Percentiles rank a stretch among this genome's conserved stretches.
Evolutionary conservation across 2,329 filamentous ascomycete genomes (phyloP).

Genomic region (Colletotrichum tamarilloi): DNA sequence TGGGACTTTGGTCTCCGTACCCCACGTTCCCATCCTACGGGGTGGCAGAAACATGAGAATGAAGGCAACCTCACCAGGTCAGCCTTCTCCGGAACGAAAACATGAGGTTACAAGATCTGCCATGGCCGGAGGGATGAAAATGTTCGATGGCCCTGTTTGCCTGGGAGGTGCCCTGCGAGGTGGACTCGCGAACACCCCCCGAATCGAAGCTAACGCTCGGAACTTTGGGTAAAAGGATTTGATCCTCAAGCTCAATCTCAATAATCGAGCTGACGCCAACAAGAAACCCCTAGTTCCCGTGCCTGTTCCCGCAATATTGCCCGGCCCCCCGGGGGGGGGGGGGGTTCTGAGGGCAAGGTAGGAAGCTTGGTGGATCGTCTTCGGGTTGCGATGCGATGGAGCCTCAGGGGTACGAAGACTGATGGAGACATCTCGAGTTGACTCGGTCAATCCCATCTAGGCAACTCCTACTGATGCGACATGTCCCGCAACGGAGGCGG

Average conservation of each 20-base stretch:
- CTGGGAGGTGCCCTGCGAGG: background rate
- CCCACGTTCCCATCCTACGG: background rate
- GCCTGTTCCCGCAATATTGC: background rate
- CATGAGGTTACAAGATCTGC: background rate
- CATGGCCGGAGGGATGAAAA: background rate
- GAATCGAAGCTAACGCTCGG: background rate
- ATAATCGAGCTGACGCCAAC: background rate
- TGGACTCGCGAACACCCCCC: background rate
- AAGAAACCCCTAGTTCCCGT: background rate
- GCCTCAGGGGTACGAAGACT: too few relatives aligned
- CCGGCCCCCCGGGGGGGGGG: too few relatives aligned
- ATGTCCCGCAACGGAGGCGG: background rate
- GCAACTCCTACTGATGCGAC: too few relatives aligned
- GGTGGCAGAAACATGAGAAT: background rate
- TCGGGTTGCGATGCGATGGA: background rate
- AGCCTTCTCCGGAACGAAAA: background rate
- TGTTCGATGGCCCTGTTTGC: background rate
- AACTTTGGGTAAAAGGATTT: background rate
- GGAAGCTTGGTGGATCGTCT: background rate
- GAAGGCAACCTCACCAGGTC: background rate
- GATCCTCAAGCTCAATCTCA: background rate
- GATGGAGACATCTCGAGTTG: too few relatives aligned
- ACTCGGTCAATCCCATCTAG: too few relatives aligned
- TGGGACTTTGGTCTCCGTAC: background rate
- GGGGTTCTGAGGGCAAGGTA: background rate